Base-by-base conservation (phyloP, 176 grass and related monocot species). In the Oryza coarctata region DNA sequence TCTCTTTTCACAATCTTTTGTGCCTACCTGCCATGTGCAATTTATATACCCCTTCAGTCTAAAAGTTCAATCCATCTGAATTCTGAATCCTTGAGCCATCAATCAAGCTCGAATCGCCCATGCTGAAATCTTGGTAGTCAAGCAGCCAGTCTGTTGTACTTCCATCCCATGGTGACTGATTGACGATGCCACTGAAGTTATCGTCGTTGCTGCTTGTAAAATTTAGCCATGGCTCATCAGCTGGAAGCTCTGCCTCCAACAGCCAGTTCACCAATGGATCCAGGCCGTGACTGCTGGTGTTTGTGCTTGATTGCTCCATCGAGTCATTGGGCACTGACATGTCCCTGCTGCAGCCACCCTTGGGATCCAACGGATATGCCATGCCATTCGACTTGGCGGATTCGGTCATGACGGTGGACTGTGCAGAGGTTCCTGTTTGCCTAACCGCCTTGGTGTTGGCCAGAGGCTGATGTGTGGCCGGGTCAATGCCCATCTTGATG, bases 401-500 rank as follows among this genome's bases (percentile, higher is more conserved):
- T 52, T 91, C 86, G 0, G 78, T 58, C 29, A 58, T 75, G 64
- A 8, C 32, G 0, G 41, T 58, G 66, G 74, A 73, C 6, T 28
- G 73, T 9, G 43, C 58, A 10, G 81, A 65, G 3, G 49, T 68
- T 82, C 71, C 20, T 71, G 22, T 36, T 38, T n/a, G 77, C 23
- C 27, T 66, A 52, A 65, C 36, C 26, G 3, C 40, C 36, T 65
- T 89, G 30, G 25, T 68, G 41, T 70, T 77, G 52, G 23, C 4
- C 35, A 95, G 55, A 72, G 77, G 87, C 69, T 92, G 58, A 47
- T 92, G 93, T 0, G 93, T 95, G 38, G 82, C 79, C 0, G 93
- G 93, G 88, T 95, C 85, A 5, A 95, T 81, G 12, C 93, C 90
- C 87, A 92, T 90, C 68, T 81, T 92, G 69, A 94, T 7, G 45